These are phyloP conservation scores for Aspergillus conjunctus DNA, from an alignment of 495 filamentous ascomycete species.

Conservation along the genomic window DNA sequence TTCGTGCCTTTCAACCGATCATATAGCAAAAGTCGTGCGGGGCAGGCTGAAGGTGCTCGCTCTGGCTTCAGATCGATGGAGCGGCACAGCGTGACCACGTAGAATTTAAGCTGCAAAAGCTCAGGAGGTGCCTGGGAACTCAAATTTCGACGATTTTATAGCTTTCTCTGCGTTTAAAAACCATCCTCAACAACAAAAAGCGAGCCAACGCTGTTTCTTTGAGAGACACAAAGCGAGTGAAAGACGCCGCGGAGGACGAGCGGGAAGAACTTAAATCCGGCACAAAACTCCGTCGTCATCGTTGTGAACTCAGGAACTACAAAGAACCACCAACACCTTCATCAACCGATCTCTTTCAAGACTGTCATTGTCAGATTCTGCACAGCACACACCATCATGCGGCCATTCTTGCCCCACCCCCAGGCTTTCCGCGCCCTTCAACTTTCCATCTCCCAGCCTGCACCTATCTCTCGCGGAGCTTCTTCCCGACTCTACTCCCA, in stretches of 20 bases:
- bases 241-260: constrained; percentile 22
- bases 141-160: not conserved
- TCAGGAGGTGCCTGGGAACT: not conserved
- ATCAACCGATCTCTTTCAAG: too few species aligned
- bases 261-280: constrained; percentile 33
- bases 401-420: constrained; percentile 15
- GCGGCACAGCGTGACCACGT: not conserved
- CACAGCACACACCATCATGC: constrained; percentile 11
- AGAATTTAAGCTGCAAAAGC: not conserved
- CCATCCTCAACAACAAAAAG: constrained; percentile 4
- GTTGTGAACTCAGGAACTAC: not conserved
- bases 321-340: not conserved
- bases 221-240: not conserved
- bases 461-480: constrained; percentile 19
- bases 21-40: constrained; percentile 19
- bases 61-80: not conserved
- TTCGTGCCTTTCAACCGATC: constrained; percentile 18
- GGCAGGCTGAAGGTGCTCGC: constrained; percentile 17
- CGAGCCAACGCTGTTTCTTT: not conserved
- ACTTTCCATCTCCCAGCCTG: constrained; percentile 19
- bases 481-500: constrained; percentile 27
- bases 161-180: not conserved
- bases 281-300: constrained; percentile 26
- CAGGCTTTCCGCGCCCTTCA: constrained; percentile 24
- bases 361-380: not conserved